These are phyloP conservation scores for Epichloe brachyelytri DNA, from an alignment of 2,329 filamentous ascomycete genomes.

Conservation along the genomic window DNA sequence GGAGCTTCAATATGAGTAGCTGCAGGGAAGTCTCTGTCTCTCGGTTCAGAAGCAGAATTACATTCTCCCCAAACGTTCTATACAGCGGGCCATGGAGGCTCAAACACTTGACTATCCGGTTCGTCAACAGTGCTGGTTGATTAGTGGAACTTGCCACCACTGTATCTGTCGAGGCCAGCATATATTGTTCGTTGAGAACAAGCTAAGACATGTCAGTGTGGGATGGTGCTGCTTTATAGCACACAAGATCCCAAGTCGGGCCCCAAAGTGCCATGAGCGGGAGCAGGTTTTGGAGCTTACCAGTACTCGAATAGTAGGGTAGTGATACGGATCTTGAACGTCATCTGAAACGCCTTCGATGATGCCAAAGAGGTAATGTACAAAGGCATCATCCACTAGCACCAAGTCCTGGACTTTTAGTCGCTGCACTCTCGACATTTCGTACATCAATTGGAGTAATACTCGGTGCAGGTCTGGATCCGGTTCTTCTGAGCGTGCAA, in stretches of 20 bases:
- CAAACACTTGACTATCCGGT: constrained; percentile 84
- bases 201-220: constrained; percentile 40
- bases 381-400: constrained; percentile 68
- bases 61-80: constrained; percentile 94
- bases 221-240: not conserved
- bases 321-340: constrained; percentile 85
- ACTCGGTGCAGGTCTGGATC: constrained; percentile 65
- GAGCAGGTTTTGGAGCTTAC: constrained; percentile 36
- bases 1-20: constrained; percentile 86
- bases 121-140: constrained; percentile 53
- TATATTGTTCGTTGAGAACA: constrained; percentile 95
- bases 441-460: constrained; percentile 80
- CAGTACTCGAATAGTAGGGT: constrained; percentile 83
- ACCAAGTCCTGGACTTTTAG: constrained; percentile 63
- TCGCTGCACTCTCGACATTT: constrained; percentile 88
- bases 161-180: constrained; percentile 57
- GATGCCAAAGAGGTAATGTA: constrained; percentile 70
- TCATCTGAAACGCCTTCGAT: constrained; percentile 84
- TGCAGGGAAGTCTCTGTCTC: constrained; percentile 92
- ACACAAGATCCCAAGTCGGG: not conserved
- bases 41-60: constrained; percentile 87
- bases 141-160: constrained; percentile 24
- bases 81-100: constrained; percentile 69
- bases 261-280: not conserved
- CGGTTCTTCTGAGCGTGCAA: constrained; percentile 46